Evolutionary conservation across 169 alveolate genomes (phyloP).

Genomic region (Plasmodium adleri): DNA sequence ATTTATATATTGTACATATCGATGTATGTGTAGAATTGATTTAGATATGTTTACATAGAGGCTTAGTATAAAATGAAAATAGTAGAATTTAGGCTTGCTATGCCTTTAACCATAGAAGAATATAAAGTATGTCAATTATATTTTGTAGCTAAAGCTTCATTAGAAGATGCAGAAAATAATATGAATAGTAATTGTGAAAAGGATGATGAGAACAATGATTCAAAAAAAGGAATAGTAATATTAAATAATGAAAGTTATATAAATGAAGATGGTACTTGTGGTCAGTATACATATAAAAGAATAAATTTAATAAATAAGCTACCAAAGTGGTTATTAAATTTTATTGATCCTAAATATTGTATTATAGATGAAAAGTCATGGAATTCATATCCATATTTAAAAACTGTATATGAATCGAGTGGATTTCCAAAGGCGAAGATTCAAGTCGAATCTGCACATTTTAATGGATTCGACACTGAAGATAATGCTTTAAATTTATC

Average conservation of each 20-base stretch:
- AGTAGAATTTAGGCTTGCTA: slow-evolving; percentile 78
- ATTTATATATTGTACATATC: not conserved
- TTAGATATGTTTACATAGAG: not conserved
- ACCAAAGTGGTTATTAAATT: slow-evolving; percentile 81
- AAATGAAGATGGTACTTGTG: slow-evolving; percentile 34
- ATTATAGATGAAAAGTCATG: slow-evolving; percentile 79
- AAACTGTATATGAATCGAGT: slow-evolving; percentile 52
- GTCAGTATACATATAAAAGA: slow-evolving; percentile 77
- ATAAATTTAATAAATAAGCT: slow-evolving; percentile 74
- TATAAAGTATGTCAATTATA: slow-evolving; percentile 76
- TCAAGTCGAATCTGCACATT: slow-evolving; percentile 28
- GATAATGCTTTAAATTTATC: slow-evolving; percentile 64
- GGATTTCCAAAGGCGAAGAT: slow-evolving; percentile 78
- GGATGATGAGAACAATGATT: slow-evolving; percentile 5
- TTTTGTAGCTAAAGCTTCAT: slow-evolving; percentile 77
- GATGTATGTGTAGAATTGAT: not conserved
- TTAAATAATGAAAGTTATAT: slow-evolving; percentile 51
- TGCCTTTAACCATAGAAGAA: slow-evolving; percentile 81
- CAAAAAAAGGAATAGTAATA: slow-evolving; percentile 57
- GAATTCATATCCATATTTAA: slow-evolving; percentile 37
- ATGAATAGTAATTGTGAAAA: not conserved
- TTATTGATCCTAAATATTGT: slow-evolving; percentile 77
- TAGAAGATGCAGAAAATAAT: slow-evolving; percentile 61
- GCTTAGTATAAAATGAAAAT: slow-evolving; percentile 26
- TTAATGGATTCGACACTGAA: slow-evolving; percentile 37